These are phyloP conservation scores for Aphanomyces astaci DNA, from an alignment of 352 stramenopile genomes.

Conservation along the genomic window DNA sequence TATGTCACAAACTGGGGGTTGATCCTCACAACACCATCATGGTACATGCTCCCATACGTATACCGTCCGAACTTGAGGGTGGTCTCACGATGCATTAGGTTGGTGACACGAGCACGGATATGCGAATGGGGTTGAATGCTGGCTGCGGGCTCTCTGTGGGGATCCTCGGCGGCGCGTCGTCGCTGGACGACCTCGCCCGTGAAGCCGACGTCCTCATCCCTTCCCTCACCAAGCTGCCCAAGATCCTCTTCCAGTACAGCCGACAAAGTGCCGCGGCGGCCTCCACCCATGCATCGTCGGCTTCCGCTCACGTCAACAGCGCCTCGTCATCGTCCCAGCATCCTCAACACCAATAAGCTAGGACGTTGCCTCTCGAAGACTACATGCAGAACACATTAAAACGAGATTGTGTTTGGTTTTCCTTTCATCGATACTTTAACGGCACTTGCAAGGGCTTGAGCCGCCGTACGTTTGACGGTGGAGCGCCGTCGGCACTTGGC, in stretches of 20 bases:
- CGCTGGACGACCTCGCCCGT: constrained; percentile 67
- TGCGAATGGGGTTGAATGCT: constrained; percentile 68
- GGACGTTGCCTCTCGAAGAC: too few species aligned
- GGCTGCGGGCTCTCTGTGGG: constrained; percentile 68
- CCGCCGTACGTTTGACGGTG: not conserved
- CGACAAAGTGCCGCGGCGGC: constrained; percentile 39
- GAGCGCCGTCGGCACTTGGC: not conserved
- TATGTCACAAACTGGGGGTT: constrained; percentile 68
- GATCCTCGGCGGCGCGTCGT: constrained; percentile 69
- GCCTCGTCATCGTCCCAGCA: not conserved
- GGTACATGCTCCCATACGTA: constrained; percentile 29
- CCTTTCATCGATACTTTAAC: not conserved
- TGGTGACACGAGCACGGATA: constrained; percentile 79
- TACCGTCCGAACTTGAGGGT: not conserved
- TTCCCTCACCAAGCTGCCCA: constrained; percentile 63
- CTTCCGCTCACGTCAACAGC: not conserved
- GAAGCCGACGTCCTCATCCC: constrained; percentile 80
- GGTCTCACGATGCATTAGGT: constrained; percentile 24
- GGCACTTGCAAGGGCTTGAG: not conserved
- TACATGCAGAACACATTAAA: too few species aligned
- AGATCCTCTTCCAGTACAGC: constrained; percentile 78
- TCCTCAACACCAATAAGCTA: not conserved
- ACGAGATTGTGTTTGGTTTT: not conserved
- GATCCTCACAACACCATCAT: constrained; percentile 83
- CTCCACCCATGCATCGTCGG: not conserved